Conservation (phyloP, 108 stramenopile genomes). For the Cylindrotheca fusiformis region DNA sequence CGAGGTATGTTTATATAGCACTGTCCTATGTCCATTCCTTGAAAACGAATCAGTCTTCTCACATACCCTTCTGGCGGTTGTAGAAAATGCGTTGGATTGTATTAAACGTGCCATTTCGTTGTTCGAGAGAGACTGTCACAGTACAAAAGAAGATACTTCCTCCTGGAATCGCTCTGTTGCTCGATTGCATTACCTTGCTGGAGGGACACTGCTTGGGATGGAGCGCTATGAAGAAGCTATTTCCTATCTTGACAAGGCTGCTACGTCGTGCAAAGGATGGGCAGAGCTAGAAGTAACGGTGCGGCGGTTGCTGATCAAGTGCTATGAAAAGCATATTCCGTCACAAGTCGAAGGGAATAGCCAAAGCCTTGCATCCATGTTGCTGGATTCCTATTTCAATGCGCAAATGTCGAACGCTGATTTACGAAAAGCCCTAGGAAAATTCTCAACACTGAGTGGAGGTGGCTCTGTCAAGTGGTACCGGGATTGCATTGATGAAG, state of each 20-base stretch:
- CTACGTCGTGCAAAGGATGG: constrained; percentile 53
- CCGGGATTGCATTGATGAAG: constrained; percentile 30
- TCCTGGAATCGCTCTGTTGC: constrained; percentile 40
- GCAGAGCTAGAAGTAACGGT: constrained; percentile 51
- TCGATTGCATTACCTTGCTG: constrained; percentile 77
- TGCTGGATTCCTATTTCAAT: constrained; percentile 44
- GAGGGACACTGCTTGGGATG: constrained; percentile 53
- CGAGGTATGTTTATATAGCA: constrained; percentile 8
- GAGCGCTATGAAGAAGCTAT: constrained; percentile 49
- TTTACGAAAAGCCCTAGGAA: constrained; percentile 22
- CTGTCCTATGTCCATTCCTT: constrained; percentile 15
- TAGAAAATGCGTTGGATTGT: constrained; percentile 53
- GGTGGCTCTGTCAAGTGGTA: constrained; percentile 33
- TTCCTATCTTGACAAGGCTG: constrained; percentile 53
- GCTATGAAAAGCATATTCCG: constrained; percentile 47
- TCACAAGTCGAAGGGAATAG: constrained; percentile 3
- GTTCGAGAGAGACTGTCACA: constrained; percentile 34
- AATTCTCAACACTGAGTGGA: constrained; percentile 12
- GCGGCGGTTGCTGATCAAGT: constrained; percentile 55
- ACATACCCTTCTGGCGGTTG: neutral
- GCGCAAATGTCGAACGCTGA: constrained; percentile 26
- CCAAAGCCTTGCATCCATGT: constrained; percentile 21
- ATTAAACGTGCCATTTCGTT: constrained; percentile 57
- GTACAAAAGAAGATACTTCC: constrained; percentile 3
- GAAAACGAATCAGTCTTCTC: neutral